Evolutionary conservation across 176 grass and related monocot species (phyloP), one percentile per base, ranked within the genome.

Genomic region (Triticum urartu): DNA sequence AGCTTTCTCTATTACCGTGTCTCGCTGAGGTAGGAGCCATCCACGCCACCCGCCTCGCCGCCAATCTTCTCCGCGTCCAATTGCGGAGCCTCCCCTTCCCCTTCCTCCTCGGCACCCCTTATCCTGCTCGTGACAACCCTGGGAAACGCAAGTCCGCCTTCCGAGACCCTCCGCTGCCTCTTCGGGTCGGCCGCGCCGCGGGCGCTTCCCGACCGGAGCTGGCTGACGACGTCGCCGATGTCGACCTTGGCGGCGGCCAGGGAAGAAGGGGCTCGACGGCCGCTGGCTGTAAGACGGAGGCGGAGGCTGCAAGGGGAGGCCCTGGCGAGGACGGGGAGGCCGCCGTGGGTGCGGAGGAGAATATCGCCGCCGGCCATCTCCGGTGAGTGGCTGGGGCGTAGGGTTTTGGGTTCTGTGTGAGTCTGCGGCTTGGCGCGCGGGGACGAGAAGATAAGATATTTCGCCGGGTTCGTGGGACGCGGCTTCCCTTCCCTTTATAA

Each of bases 1-100:
- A 2, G 50, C 4, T 84, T 8, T 71, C 10, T 7, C 10, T 3
- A 71, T 90, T 98, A 98, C 95, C 95, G 72, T 77, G 93, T 98
- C 7, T 94, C 88, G 30, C 91, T 98, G 35, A 98, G 91, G 86
- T 98, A 95, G 15, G 91, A 92, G 20, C 91, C 89, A 72, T 93
- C 88, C 50, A 91, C 86, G 30, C 79, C 91, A 32, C 79, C 89
- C 28, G 25, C 56, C 0, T 79, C 77, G 17, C 38, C 76, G 14
- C 30, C 77, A 64, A 43, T 58, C 67, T 68, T 75, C 34, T 25
- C 71, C 50, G 32, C 90, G 11, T 38, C 78, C 45, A 82, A 78
- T 43, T 78, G 24, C 26, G 8, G 54, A 60, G 78, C 22, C 30
- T 87, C 68, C 62, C 66, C 50, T 54, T 88, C 80, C 35, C 38